Evolutionary conservation across 108 stramenopile genomes (phyloP).

Genomic region (Halocafeteria seosinensis): DNA sequence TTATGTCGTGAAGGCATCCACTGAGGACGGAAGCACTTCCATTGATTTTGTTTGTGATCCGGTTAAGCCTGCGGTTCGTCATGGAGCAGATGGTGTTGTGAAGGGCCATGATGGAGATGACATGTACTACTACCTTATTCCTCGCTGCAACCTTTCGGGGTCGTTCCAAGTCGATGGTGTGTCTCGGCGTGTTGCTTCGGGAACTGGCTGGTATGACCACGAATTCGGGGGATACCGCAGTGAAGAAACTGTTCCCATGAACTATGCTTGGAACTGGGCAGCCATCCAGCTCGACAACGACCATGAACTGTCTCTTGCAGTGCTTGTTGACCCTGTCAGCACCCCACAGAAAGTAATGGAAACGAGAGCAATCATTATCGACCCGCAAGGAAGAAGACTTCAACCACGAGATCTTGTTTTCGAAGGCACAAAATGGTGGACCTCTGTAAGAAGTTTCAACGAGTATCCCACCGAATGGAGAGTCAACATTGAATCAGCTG

Average conservation of each 20-base stretch:
- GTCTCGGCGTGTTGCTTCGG: neutral
- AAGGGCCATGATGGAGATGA: constrained; percentile 15
- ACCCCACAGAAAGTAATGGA: neutral
- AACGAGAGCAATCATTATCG: constrained; percentile 7
- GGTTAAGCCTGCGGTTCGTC: constrained; percentile 4
- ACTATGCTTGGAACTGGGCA: constrained; percentile 17
- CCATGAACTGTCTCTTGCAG: constrained; percentile 1
- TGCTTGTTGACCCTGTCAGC: neutral
- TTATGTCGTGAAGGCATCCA: neutral
- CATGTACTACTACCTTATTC: constrained; percentile 19
- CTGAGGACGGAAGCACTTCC: neutral
- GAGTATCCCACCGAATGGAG: neutral
- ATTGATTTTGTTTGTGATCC: constrained; percentile 1
- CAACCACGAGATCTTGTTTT: neutral
- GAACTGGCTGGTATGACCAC: constrained; percentile 15
- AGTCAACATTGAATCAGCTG: neutral
- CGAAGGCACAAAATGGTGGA: neutral
- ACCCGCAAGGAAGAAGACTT: neutral
- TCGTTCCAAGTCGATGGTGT: neutral
- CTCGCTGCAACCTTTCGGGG: constrained; percentile 9
- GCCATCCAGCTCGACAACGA: constrained; percentile 13
- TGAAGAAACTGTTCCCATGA: neutral
- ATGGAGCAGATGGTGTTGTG: constrained; percentile 14
- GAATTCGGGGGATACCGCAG: constrained; percentile 7
- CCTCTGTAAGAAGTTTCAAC: constrained; percentile 9